phyloP scores from a whole-genome alignment of 192 early-diverging fungal species.

The Coemansia sp. region DNA sequence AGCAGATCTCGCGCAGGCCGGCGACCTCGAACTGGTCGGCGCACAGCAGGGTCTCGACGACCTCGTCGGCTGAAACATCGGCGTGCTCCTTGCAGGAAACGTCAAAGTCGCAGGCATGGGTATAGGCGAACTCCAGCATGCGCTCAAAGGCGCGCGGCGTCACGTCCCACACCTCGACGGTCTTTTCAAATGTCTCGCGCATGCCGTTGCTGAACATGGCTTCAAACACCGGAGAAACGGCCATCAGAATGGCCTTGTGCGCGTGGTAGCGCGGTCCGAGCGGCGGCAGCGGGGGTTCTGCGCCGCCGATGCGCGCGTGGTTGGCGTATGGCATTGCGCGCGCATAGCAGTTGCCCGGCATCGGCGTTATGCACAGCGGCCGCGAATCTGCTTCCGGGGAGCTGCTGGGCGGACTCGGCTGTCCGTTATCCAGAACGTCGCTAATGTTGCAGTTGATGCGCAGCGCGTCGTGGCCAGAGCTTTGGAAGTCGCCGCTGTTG shows the following conservation, averaged over 20 bases:
- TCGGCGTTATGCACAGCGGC: constrained; percentile 37
- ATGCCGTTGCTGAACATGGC: constrained; percentile 60
- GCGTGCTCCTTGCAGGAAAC: neutral
- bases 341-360: constrained; percentile 40
- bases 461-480: constrained; percentile 20
- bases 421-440: constrained; percentile 9
- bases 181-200: constrained; percentile 53
- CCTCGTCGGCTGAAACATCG: constrained; percentile 33
- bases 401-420: constrained; percentile 18
- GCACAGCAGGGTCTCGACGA: constrained; percentile 47
- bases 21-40: constrained; percentile 46
- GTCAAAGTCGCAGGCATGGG: constrained; percentile 34
- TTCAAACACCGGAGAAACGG: constrained; percentile 54
- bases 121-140: constrained; percentile 49
- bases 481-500: constrained; percentile 26
- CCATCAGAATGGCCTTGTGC: constrained; percentile 54
- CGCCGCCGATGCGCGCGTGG: constrained; percentile 14
- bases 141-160: constrained; percentile 52
- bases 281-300: constrained; percentile 2
- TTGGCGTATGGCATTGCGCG: constrained; percentile 36
- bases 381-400: constrained; percentile 11
- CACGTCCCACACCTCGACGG: constrained; percentile 50
- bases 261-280: constrained; percentile 45
- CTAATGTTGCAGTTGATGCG: constrained; percentile 20
- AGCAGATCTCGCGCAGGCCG: constrained; percentile 40